Evolutionary conservation across 306 rosid genomes (phyloP), one percentile per base, ranked within the genome.

Genomic region (Prunus mume): DNA sequence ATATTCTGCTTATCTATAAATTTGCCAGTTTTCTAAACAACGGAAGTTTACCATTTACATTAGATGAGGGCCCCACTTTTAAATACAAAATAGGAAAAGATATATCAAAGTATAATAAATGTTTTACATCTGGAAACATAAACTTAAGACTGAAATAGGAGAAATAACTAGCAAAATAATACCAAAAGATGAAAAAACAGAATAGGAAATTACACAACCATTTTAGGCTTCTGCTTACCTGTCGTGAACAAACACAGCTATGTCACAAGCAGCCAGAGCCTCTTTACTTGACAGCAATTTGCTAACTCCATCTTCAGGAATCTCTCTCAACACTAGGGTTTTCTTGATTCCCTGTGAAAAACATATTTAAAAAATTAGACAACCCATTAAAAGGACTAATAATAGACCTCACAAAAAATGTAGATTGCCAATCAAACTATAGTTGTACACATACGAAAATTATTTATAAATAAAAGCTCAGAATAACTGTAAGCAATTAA

Each of bases 161-260:
- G 45, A 60, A 60, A 62, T 15, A 14, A 56, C 66, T 7, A 10
- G 14, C 17, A 24, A 13, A 17, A 4, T 73, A 10, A 68, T 24
- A 72, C 68, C 24, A 71, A n/a, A 18, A 43, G 9, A n/a, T 51
- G 14, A 19, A 6, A 65, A 41, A 57, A 43, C 17, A 15, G 15
- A 25, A 68, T 4, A 34, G n/a, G 12, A 22, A 50, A 11, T 25
- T 30, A 52, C 13, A 70, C n/a, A 30, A 28, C 30, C 70, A 41
- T 27, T 6, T n/a, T 25, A 47, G 22, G n/a, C 41, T 52, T 56
- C 34, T 45, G 49, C 76, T 86, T 77, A 92, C 99, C 99, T 89
- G 88, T 92, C 98, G 69, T 91, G 91, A 81, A 91, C 93, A 85
- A 96, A 93, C 79, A 92, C 85, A 45, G 97, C 99, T 51, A 95